These are phyloP conservation scores for Hondaea fermentalgiana DNA, from an alignment of 108 stramenopile species.

Conservation along the genomic window DNA sequence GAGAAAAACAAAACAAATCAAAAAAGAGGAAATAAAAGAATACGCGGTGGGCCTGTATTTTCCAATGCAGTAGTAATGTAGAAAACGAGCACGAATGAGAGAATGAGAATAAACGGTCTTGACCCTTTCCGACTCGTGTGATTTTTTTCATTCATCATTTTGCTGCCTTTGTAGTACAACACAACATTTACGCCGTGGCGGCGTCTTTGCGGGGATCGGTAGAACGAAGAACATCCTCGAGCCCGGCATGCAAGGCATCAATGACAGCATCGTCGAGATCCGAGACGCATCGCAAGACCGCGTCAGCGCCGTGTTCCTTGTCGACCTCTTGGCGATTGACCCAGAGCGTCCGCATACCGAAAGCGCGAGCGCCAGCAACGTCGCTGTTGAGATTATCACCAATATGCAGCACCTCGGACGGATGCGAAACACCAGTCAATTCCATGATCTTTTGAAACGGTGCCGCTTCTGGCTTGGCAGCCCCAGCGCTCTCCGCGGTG, in stretches of 20 bases:
- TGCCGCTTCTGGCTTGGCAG: background rate
- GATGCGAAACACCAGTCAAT: background rate
- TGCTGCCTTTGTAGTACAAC: no score
- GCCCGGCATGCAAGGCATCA: background rate
- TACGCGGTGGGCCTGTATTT: background rate
- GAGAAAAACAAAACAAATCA: no score
- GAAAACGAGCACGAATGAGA: background rate
- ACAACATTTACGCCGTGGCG: background rate
- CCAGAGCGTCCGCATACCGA: background rate
- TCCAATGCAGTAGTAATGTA: background rate
- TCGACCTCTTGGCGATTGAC: background rate
- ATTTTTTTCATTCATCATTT: no score
- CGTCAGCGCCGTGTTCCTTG: background rate
- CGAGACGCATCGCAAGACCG: slow-evolving; percentile 1
- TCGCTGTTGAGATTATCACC: background rate
- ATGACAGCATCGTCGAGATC: background rate
- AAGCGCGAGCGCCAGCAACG: background rate
- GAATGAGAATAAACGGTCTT: no score
- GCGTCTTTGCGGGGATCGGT: no score
- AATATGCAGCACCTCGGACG: background rate
- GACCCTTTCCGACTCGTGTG: no score
- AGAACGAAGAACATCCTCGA: background rate
- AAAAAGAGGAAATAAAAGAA: background rate
- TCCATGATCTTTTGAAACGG: background rate
- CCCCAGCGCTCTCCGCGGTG: background rate